Evolutionary conservation across 2,329 filamentous ascomycete genomes (phyloP).

Genomic region (Trichophyton mentagrophytes): DNA sequence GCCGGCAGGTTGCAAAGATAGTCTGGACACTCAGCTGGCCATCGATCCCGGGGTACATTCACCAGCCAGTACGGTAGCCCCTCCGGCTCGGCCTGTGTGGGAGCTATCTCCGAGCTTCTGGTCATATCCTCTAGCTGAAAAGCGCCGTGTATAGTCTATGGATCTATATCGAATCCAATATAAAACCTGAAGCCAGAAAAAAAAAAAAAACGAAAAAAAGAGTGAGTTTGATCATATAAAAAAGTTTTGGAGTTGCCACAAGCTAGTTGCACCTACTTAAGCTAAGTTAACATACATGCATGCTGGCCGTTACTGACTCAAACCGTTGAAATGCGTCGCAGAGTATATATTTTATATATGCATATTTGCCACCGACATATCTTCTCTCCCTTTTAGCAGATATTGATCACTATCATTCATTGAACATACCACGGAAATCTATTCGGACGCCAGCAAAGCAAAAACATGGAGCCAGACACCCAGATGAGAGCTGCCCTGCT

Average conservation of each 20-base stretch:
- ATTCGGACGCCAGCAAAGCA: neutral
- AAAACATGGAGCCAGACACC: constrained; percentile 5
- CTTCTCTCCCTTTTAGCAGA: too few relatives aligned
- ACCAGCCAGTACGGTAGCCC: constrained; percentile 66
- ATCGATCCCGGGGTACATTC: constrained; percentile 54
- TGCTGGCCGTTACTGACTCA: too few relatives aligned
- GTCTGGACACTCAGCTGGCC: constrained; percentile 55
- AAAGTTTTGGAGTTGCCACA: neutral
- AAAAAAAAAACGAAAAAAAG: too few relatives aligned
- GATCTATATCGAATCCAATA: neutral
- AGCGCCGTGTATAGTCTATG: neutral
- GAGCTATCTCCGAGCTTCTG: neutral
- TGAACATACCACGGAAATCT: too few relatives aligned
- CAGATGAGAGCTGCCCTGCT: constrained; percentile 47
- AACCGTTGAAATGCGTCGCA: too few relatives aligned
- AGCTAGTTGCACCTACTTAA: too few relatives aligned
- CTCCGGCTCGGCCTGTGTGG: neutral
- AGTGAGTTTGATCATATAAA: too few relatives aligned
- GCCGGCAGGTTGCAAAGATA: constrained; percentile 50
- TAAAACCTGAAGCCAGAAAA: neutral
- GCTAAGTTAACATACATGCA: too few relatives aligned
- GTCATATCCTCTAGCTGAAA: neutral
- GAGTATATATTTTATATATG: neutral
- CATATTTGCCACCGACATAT: neutral
- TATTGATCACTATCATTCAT: too few relatives aligned